These are phyloP conservation scores for Diaporthe aspalathi DNA, from an alignment of 2,329 filamentous ascomycete genomes.

Conservation along the genomic window DNA sequence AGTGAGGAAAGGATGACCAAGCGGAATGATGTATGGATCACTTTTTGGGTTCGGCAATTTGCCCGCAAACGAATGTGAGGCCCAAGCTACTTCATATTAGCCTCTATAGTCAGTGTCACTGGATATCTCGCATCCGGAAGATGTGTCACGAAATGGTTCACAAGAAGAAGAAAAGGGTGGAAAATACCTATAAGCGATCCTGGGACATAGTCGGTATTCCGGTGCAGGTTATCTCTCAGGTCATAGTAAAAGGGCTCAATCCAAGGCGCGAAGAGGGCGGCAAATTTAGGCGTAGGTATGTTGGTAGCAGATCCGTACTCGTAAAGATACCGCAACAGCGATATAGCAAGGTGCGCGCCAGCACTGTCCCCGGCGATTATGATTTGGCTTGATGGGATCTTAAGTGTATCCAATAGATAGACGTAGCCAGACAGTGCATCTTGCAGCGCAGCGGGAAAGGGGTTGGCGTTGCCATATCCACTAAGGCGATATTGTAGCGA, in stretches of 20 bases:
- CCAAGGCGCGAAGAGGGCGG: conserved; percentile 38
- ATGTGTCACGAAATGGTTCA: too few species aligned
- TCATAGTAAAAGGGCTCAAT: conserved; percentile 40
- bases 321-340: conserved; percentile 57
- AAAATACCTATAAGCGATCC: conserved; percentile 3
- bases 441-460: conserved; percentile 62
- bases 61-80: conserved; percentile 50
- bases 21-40: conserved; percentile 53
- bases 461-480: conserved; percentile 49
- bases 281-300: conserved; percentile 48
- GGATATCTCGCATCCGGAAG: too few species aligned
- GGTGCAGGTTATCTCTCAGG: conserved; percentile 42
- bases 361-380: conserved; percentile 61
- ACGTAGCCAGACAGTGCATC: conserved; percentile 58
- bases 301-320: conserved; percentile 51
- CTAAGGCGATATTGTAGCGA: conserved; percentile 61
- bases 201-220: conserved; percentile 24
- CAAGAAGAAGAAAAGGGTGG: neutral
- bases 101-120: neutral
- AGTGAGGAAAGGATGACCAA: conserved; percentile 51
- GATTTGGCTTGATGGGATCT: conserved; percentile 54
- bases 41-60: conserved; percentile 31
- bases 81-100: conserved; percentile 51
- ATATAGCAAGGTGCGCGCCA: conserved; percentile 57
- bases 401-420: conserved; percentile 54